These are phyloP conservation scores for Citrus medica DNA, from an alignment of 345 rosid species.

Conservation along the genomic window DNA sequence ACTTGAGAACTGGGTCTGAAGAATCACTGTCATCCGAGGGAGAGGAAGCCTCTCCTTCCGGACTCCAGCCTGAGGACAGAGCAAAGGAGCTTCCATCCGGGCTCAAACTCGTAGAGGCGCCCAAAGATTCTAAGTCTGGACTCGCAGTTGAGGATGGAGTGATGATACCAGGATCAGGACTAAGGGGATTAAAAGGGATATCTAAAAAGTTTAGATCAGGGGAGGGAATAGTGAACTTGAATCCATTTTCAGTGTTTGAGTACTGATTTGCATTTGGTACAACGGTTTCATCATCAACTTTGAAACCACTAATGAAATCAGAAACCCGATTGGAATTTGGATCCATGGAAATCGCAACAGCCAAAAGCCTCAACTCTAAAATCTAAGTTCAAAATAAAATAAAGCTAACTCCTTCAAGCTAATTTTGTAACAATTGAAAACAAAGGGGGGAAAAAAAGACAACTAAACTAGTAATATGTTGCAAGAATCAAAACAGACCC, in stretches of 20 bases:
- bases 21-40: conserved; percentile 45
- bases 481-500: neutral
- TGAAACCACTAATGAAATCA: conserved; percentile 19
- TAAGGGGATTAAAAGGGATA: conserved; percentile 13
- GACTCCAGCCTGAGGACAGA: conserved; percentile 19
- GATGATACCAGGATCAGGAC: conserved; percentile 13
- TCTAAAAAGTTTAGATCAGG: conserved; percentile 15
- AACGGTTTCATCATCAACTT: conserved; percentile 28
- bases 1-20: conserved; percentile 45
- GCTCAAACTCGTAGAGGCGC: conserved; percentile 18
- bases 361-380: neutral
- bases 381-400: neutral
- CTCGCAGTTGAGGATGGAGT: conserved; percentile 16
- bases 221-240: conserved; percentile 19
- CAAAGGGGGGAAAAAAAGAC: neutral
- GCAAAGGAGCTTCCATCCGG: conserved; percentile 24
- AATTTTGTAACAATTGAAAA: neutral
- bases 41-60: conserved; percentile 36
- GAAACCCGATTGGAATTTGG: conserved; percentile 16
- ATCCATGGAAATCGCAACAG: conserved; percentile 13
- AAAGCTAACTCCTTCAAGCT: neutral
- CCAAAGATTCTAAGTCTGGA: conserved; percentile 21
- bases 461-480: neutral
- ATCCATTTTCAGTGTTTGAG: conserved; percentile 27
- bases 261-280: conserved; percentile 29